Conservation (phyloP, 768 basidiomycete species). For the Kwoniella mangroviensis region DNA sequence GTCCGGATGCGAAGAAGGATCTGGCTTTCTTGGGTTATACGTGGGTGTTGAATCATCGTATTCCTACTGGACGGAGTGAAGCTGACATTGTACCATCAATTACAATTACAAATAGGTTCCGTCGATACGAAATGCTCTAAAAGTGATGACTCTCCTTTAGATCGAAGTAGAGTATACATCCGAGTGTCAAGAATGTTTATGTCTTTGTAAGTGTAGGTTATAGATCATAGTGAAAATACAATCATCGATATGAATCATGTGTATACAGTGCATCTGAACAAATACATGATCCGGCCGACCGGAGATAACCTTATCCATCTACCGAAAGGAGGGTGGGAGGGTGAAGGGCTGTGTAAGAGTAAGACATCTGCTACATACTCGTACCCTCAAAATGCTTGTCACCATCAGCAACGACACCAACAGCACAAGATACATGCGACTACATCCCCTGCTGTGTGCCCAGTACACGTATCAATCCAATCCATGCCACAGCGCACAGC, state of each 20-base stretch:
- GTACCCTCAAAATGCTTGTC: not conserved
- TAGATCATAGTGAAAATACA: not conserved
- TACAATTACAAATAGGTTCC: conserved; percentile 43
- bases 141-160: no score
- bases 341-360: not conserved
- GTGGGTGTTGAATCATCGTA: conserved; percentile 35
- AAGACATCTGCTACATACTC: not conserved
- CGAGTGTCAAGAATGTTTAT: no score
- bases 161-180: no score
- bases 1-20: conserved; percentile 62
- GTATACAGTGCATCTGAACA: no score
- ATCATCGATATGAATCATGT: not conserved
- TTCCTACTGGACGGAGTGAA: no score
- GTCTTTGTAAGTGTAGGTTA: not conserved
- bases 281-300: not conserved
- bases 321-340: not conserved
- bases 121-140: conserved; percentile 54
- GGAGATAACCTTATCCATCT: not conserved
- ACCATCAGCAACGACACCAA: not conserved
- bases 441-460: no score
- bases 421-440: not conserved
- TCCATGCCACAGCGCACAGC: not conserved
- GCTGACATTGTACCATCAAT: no score
- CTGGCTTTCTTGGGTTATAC: conserved; percentile 67
- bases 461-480: no score